These are phyloP conservation scores for Ilex paraguariensis DNA, from an alignment of 305 asterid species.

Conservation along the genomic window DNA sequence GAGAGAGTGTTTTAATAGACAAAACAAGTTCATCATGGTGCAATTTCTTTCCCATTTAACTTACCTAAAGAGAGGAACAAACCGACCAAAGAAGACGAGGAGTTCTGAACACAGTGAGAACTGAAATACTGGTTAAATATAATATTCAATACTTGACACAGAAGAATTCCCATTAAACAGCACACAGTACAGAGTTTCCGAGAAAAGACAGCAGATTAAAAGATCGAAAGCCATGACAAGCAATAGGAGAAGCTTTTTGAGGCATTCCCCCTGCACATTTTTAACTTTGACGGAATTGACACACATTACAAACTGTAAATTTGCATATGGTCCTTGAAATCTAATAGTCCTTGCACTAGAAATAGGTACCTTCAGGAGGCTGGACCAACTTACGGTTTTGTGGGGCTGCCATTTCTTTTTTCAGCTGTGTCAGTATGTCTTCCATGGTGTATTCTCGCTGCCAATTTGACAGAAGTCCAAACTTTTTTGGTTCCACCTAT, in stretches of 20 bases:
- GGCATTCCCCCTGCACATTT: not conserved
- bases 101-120: no score
- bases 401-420: conserved; percentile 37
- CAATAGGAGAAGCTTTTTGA: not conserved
- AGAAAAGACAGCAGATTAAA: not conserved
- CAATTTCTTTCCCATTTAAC: no score
- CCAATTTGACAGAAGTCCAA: conserved; percentile 49
- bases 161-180: no score
- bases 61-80: no score
- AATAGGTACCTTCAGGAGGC: conserved; percentile 66
- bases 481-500: conserved; percentile 58
- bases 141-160: no score
- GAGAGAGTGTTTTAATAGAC: no score
- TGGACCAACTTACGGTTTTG: not conserved
- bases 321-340: conserved; percentile 15
- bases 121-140: no score
- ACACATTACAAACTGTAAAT: conserved; percentile 21
- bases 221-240: no score
- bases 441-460: conserved; percentile 65
- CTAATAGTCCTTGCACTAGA: conserved; percentile 26
- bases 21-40: no score
- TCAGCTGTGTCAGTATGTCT: conserved; percentile 53
- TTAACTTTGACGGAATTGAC: not conserved
- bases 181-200: not conserved
- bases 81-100: no score